Percentiles rank a stretch among this genome's conserved stretches.
These are phyloP conservation scores for Rhodotorula mucilaginosa DNA, from an alignment of 1,284 basidiomycete species.

Conservation along the genomic window DNA sequence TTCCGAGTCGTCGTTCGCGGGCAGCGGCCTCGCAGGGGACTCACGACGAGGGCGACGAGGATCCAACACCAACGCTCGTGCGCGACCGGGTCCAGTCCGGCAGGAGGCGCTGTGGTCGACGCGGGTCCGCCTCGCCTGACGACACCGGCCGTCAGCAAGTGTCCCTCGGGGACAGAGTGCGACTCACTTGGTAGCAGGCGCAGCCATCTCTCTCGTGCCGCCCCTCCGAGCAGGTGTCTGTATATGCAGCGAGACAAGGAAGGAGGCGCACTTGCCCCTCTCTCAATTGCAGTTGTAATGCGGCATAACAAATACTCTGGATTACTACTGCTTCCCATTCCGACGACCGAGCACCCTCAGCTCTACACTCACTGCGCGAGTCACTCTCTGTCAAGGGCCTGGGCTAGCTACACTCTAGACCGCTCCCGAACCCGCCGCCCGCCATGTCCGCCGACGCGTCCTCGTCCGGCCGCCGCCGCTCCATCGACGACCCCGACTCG, in stretches of 20 bases:
- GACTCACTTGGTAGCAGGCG: background rate
- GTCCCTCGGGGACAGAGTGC: background rate
- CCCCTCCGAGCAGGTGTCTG: too few relatives aligned
- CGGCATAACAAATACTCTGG: too few relatives aligned
- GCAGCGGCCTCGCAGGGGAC: background rate
- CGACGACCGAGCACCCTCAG: too few relatives aligned
- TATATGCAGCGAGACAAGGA: too few relatives aligned
- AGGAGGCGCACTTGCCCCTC: too few relatives aligned
- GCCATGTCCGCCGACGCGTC: constrained; percentile 8
- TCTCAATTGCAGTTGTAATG: too few relatives aligned
- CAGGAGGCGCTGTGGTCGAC: background rate
- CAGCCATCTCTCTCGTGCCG: background rate
- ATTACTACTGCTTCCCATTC: too few relatives aligned
- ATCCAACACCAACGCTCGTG: constrained; percentile 32
- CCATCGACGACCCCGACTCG: constrained; percentile 21
- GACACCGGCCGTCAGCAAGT: background rate
- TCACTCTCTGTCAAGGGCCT: too few relatives aligned
- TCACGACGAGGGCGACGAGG: constrained; percentile 37
- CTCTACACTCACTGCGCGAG: too few relatives aligned
- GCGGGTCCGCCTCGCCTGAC: background rate
- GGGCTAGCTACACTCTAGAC: too few relatives aligned
- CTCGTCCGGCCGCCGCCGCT: constrained; percentile 13
- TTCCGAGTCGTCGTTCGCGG: background rate
- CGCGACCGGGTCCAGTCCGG: background rate
- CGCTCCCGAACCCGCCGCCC: background rate